Evolutionary conservation across 2,329 filamentous ascomycete genomes (phyloP), one percentile per base, ranked within the genome.

Genomic region (Bipolaris zeicola): DNA sequence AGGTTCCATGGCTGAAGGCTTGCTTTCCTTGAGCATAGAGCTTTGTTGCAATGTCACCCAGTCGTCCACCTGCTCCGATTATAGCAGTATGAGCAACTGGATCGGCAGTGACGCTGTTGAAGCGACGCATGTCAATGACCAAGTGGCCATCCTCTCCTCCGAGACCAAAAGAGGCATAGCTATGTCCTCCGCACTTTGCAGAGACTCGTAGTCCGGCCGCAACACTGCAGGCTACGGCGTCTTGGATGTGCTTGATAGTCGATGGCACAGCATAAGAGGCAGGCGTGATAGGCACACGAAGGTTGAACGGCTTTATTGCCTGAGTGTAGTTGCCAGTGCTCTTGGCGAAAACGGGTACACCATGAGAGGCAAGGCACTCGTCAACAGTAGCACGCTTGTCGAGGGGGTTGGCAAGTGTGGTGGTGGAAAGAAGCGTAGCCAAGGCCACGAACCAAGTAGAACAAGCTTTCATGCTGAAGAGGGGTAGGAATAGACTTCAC

Each of bases 151-250:
- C 70, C 62, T 80, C 75, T 6, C 80, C 80, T 18, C 79, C 79
- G 0, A 82, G 73, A 0, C 79, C 79, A 48, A 80, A 77, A 0
- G 79, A 78, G 1, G 70, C 85, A 60, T 85, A 89, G 0, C 84
- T 87, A 62, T 88, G 86, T 0, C 86, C 86, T 11, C 86, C 86
- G 2, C 84, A 86, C 57, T 80, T 83, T 14, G 85, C 81, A 64
- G 87, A 85, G 0, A 88, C 83, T 51, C 80, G 79, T 24, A 83
- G 70, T 4, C 73, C 74, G 54, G 78, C 77, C 11, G 77, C 61
- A 0, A 71, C 77, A 1, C 85, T 85, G 63, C 85, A 88, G 49
- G 81, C 80, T 36, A 88, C 78, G 8, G 84, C 81, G 13, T 71
- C 79, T 3, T 83, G 78, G 2, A 88, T 80, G 50, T 87, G 81